Evolutionary conservation across 1,284 basidiomycete species (phyloP).

Genomic region (Malassezia caprae): DNA sequence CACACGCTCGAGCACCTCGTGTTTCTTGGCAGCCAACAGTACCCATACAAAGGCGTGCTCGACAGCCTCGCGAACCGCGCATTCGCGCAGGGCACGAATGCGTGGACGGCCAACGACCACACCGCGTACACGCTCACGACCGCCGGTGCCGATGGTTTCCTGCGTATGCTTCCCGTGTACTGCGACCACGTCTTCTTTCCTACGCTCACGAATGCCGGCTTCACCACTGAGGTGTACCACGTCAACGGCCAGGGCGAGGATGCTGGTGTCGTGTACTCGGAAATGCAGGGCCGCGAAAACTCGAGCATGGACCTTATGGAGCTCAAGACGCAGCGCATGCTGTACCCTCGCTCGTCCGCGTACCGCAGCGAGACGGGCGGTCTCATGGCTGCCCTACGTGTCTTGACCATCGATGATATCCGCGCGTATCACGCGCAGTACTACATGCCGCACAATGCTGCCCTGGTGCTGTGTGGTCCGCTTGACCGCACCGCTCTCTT

Average conservation of each 20-base stretch:
- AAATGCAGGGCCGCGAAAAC: constrained; percentile 95
- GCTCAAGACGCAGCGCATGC: constrained; percentile 55
- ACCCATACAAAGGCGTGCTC: constrained; percentile 93
- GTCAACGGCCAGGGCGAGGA: constrained; percentile 81
- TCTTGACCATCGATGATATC: constrained; percentile 77
- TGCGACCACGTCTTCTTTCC: constrained; percentile 96
- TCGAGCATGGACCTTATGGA: constrained; percentile 81
- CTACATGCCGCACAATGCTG: constrained; percentile 89
- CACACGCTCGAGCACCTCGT: constrained; percentile 46
- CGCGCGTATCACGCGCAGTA: constrained; percentile 76
- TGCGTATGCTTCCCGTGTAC: constrained; percentile 87
- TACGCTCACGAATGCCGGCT: constrained; percentile 80
- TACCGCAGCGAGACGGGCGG: constrained; percentile 96
- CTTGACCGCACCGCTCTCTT: constrained; percentile 55
- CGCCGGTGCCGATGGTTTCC: constrained; percentile 87
- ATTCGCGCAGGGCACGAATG: constrained; percentile 72
- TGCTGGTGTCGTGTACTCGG: constrained; percentile 74
- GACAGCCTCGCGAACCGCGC: constrained; percentile 94
- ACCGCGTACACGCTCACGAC: constrained; percentile 89
- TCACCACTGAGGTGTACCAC: constrained; percentile 72
- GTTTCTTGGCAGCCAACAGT: constrained; percentile 42
- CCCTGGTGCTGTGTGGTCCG: constrained; percentile 70
- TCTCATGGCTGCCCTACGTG: constrained; percentile 78
- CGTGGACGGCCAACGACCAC: constrained; percentile 55
- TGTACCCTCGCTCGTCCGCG: constrained; percentile 73